Evolutionary conservation across 2,329 filamentous ascomycete species (phyloP).

Genomic region (Venturiaceae sp.): DNA sequence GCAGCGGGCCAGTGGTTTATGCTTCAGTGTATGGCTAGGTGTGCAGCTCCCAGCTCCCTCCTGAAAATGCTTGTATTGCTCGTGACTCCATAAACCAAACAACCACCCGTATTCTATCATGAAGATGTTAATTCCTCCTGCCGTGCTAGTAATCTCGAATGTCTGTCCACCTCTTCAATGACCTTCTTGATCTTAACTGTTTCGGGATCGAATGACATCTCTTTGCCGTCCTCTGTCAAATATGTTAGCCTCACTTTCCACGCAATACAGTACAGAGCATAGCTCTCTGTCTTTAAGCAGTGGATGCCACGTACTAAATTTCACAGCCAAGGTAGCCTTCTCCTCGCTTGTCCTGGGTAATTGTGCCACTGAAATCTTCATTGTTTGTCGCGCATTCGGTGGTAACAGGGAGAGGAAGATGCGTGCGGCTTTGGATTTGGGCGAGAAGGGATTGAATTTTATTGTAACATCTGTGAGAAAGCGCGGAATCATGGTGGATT

Average conservation of each 20-base stretch:
- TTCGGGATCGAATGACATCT: constrained; percentile 72
- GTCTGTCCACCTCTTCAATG: constrained; percentile 79
- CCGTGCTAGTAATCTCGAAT: constrained; percentile 73
- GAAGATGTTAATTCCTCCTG: constrained; percentile 57
- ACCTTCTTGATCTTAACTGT: constrained; percentile 78
- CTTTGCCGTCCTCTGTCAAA: constrained; percentile 75
- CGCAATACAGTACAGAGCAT: background rate
- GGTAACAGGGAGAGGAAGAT: constrained; percentile 82
- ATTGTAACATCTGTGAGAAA: constrained; percentile 79
- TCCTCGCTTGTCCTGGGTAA: constrained; percentile 61
- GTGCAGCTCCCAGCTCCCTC: too few relatives aligned
- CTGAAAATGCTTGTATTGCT: too few relatives aligned
- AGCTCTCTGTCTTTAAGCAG: background rate
- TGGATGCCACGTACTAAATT: constrained; percentile 60
- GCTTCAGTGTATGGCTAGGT: too few relatives aligned
- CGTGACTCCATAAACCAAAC: background rate
- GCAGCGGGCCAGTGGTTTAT: too few relatives aligned
- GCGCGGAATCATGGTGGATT: constrained; percentile 62
- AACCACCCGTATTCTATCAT: background rate
- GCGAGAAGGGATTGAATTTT: constrained; percentile 86
- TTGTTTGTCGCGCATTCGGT: constrained; percentile 61
- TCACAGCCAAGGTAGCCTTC: constrained; percentile 60
- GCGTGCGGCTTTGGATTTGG: constrained; percentile 69
- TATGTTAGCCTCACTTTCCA: constrained; percentile 13
- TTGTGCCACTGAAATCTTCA: constrained; percentile 70